Conservation (phyloP, 352 stramenopile genomes). For the Halophytophthora polymorphica region DNA sequence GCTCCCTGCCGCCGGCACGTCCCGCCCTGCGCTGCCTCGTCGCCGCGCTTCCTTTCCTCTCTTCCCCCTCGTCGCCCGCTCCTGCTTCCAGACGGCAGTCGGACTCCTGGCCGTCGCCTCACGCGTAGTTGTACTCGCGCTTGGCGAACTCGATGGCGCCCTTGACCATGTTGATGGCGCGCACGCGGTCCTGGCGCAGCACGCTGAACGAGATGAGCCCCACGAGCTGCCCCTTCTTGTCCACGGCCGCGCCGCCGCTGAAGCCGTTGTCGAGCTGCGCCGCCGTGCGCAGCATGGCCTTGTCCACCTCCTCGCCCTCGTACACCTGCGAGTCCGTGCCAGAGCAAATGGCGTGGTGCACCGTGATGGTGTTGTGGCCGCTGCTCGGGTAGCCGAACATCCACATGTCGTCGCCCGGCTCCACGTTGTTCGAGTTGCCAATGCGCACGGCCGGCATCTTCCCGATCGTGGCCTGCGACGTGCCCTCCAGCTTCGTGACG, state of each 20-base stretch:
- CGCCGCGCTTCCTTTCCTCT: no score
- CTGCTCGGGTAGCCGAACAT: slow-evolving; percentile 90
- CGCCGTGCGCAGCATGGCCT: slow-evolving; percentile 83
- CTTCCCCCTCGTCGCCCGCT: no score
- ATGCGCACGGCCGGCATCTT: slow-evolving; percentile 79
- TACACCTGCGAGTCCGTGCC: slow-evolving; percentile 86
- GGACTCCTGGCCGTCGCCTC: slow-evolving; percentile 13
- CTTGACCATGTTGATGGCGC: slow-evolving; percentile 89
- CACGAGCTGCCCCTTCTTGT: slow-evolving; percentile 84
- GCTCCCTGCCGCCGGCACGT: no score
- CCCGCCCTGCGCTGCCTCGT: no score
- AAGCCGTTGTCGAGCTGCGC: slow-evolving; percentile 86
- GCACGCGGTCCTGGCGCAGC: slow-evolving; percentile 80
- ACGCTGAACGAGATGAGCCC: slow-evolving; percentile 86
- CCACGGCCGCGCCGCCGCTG: slow-evolving; percentile 76
- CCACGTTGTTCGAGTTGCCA: slow-evolving; percentile 87
- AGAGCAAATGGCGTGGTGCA: slow-evolving; percentile 88
- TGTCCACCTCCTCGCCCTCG: slow-evolving; percentile 80
- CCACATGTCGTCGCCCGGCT: slow-evolving; percentile 88
- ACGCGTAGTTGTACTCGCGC: slow-evolving; percentile 69
- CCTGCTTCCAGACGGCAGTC: not conserved
- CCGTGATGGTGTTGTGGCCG: slow-evolving; percentile 87
- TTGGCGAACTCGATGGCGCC: slow-evolving; percentile 81
- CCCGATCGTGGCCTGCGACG: slow-evolving; percentile 57
- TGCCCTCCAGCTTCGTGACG: slow-evolving; percentile 77